Evolutionary conservation across 257 asterid species (phyloP).

Genomic region (Fraxinus americana): DNA sequence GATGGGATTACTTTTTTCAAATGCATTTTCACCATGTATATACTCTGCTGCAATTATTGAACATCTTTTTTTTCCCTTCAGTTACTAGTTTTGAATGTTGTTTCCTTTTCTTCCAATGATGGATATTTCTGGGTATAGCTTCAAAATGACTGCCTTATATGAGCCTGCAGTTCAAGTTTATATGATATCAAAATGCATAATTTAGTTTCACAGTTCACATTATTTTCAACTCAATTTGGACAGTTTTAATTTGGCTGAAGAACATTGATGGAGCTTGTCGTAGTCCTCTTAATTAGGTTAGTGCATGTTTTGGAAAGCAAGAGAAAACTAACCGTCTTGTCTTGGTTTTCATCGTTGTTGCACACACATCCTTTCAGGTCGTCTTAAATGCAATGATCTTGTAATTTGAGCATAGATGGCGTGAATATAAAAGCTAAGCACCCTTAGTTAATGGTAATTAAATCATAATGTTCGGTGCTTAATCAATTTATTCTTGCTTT

Average conservation of each 20-base stretch:
- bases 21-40: not conserved
- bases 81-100: not conserved
- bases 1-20: not conserved
- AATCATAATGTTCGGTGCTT: conserved; percentile 7
- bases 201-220: not conserved
- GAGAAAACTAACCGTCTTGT: not conserved
- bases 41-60: not conserved
- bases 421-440: conserved; percentile 5
- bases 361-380: conserved; percentile 2
- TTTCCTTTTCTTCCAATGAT: not conserved
- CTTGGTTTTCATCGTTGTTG: not conserved
- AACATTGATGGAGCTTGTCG: conserved; percentile 2
- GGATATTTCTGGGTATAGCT: not conserved
- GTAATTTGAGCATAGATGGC: conserved; percentile 6
- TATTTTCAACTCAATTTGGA: too few species aligned
- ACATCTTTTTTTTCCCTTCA: not conserved
- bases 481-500: not conserved
- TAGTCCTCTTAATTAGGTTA: conserved; percentile 3
- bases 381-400: not conserved
- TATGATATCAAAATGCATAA: not conserved
- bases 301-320: conserved; percentile 11
- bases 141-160: not conserved
- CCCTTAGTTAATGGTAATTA: conserved; percentile 1
- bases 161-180: not conserved
- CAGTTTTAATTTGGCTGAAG: not conserved